Evolutionary conservation across 768 basidiomycete species (phyloP), one percentile per base, ranked within the genome.

Genomic region (Kwoniella botswanensis): DNA sequence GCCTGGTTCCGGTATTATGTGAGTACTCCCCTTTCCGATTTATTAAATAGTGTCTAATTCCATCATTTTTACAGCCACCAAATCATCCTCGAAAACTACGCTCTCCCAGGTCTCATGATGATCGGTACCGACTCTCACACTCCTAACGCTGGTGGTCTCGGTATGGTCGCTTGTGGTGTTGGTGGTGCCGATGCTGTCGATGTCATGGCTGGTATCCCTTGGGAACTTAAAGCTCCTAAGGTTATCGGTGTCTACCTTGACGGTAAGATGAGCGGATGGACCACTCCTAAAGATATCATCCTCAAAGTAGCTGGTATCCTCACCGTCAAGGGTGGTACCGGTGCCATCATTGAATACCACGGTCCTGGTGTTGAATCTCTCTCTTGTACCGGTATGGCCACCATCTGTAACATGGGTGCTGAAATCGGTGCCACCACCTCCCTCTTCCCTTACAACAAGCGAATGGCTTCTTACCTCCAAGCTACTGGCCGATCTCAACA

Each of bases 361-460:
- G 96, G 96, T 74, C 85, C 94, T 80, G 96, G 96, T 88, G 92
- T 98, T 72, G 92, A 96, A 82, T 93, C 93, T 43, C 89, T 99
- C 71, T 97, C 94, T 59, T 93, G 92, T 88, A 99, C 96, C 59
- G 96, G 96, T 85, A 97, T 98, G 95, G 96, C 93, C 63, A 98
- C 96, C 22, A 96, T 99, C 80, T 98, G 96, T 85, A 99, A 98
- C 89, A 99, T 98, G 96, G 96, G 96, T 88, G 96, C 96, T 77
- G 96, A 99, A 86, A 98, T 98, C 80, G 96, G 96, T 83, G 97
- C 97, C 46, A 99, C 97, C 11, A 98, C 97, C 22, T 98, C 96
- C 18, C 86, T 98, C 77, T 99, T 99, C 93, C 97, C 97, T 79
- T 98, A 92, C 90, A 99, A 98, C 87, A 84, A 86, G 75, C 93